A percentile compares a stretch with the other conserved stretches of the same genome.
phyloP scores from a whole-genome alignment of 768 basidiomycete species.

The Lactarius evosmus region DNA sequence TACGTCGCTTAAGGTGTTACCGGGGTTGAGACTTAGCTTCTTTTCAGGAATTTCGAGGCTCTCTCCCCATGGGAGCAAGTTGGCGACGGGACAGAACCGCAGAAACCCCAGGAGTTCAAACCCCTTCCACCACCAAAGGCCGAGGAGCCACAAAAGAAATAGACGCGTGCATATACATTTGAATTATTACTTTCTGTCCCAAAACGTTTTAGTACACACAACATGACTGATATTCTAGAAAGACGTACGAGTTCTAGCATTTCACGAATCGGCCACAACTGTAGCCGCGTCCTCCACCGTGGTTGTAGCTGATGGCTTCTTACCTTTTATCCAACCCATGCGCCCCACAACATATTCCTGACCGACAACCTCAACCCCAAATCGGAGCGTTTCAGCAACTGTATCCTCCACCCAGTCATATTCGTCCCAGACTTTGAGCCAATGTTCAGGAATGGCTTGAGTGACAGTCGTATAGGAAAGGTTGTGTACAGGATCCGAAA shows the following conservation, averaged over 20 bases:
- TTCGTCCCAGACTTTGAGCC: constrained; percentile 88
- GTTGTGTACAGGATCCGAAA: constrained; percentile 76
- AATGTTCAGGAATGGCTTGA: constrained; percentile 77
- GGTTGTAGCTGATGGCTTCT: constrained; percentile 21
- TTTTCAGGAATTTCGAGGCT: constrained; percentile 84
- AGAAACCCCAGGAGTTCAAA: constrained; percentile 69
- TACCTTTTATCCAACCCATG: constrained; percentile 72
- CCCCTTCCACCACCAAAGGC: constrained; percentile 69
- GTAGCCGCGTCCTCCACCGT: constrained; percentile 5
- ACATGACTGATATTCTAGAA: constrained; percentile 6
- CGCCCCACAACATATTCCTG: constrained; percentile 86
- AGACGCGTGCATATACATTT: constrained; percentile 33
- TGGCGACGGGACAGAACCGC: constrained; percentile 58
- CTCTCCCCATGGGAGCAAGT: constrained; percentile 95
- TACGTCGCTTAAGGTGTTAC: constrained; percentile 36
- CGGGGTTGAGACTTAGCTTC: constrained; percentile 7
- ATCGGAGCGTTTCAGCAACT: constrained; percentile 79
- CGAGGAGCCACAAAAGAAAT: constrained; percentile 78
- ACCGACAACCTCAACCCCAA: constrained; percentile 86
- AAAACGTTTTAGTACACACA: constrained; percentile 7
- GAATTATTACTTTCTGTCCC: constrained; percentile 13
- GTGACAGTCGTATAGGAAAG: constrained; percentile 75
- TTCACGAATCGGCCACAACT: constrained; percentile 15
- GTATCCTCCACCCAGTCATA: constrained; percentile 97
- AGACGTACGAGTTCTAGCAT: not conserved